Evolutionary conservation across 768 basidiomycete species (phyloP).

Genomic region (Asterophora parasitica): DNA sequence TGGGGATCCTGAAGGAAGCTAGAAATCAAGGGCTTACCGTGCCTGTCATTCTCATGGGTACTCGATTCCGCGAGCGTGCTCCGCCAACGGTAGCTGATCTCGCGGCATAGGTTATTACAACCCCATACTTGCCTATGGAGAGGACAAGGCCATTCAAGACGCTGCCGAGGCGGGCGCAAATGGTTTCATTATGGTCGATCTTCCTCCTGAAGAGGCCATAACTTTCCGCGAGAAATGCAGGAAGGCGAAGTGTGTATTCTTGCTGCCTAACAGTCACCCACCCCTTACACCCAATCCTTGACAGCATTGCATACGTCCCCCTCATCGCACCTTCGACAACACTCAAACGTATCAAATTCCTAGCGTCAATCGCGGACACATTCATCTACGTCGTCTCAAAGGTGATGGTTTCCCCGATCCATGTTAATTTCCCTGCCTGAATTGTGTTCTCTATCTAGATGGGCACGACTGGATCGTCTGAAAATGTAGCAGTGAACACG

Average conservation of each 20-base stretch:
- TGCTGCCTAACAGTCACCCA: not conserved
- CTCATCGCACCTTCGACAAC: constrained; percentile 94
- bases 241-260: constrained; percentile 59
- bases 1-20: constrained; percentile 74
- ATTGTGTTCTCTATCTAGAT: constrained; percentile 43
- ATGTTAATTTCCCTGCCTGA: constrained; percentile 4
- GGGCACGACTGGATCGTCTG: constrained; percentile 96
- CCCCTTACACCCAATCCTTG: not conserved
- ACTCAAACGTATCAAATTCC: constrained; percentile 80
- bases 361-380: constrained; percentile 89
- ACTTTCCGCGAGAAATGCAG: constrained; percentile 86
- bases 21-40: constrained; percentile 74
- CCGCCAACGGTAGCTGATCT: constrained; percentile 7
- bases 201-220: constrained; percentile 95
- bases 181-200: constrained; percentile 96
- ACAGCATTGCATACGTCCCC: constrained; percentile 90
- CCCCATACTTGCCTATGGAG: constrained; percentile 90
- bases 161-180: constrained; percentile 89
- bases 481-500: constrained; percentile 60
- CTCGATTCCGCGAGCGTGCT: constrained; percentile 9
- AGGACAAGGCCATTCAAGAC: constrained; percentile 89
- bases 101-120: constrained; percentile 85
- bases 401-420: constrained; percentile 32
- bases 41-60: constrained; percentile 94
- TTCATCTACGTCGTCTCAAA: constrained; percentile 99